Evolutionary conservation across 176 grass and related monocot genomes (phyloP).

Genomic region (Cymbopogon citratus): DNA sequence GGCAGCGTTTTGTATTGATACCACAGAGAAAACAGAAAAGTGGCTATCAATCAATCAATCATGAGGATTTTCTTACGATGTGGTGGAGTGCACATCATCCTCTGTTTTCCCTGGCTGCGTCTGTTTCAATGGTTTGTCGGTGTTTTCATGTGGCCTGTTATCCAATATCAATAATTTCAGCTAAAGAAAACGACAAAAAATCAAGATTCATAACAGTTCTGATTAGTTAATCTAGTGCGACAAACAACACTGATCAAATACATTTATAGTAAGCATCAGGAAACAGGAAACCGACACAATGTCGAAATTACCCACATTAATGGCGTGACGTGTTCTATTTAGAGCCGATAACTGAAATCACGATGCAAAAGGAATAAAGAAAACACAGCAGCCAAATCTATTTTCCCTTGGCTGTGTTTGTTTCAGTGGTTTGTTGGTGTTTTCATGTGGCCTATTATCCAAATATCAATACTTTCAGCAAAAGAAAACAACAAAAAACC

Average conservation of each 20-base stretch:
- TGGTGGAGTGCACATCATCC: slow-evolving; percentile 62
- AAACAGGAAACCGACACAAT: not conserved
- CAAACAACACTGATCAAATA: not conserved
- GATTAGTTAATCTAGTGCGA: not conserved
- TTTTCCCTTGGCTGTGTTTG: slow-evolving; percentile 29
- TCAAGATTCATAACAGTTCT: not conserved
- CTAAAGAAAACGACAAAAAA: slow-evolving; percentile 8
- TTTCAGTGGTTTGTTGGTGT: slow-evolving; percentile 29
- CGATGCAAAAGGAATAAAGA: too few relatives aligned
- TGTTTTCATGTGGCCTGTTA: slow-evolving; percentile 44
- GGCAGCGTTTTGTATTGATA: not conserved
- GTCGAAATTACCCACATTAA: not conserved
- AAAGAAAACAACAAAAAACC: slow-evolving; percentile 8
- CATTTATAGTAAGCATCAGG: not conserved
- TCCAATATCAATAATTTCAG: slow-evolving; percentile 25
- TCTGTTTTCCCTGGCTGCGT: slow-evolving; percentile 38
- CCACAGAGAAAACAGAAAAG: slow-evolving; percentile 11
- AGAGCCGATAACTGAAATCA: too few relatives aligned
- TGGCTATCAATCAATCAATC: not conserved
- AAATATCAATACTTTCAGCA: slow-evolving; percentile 24
- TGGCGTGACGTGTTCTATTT: too few relatives aligned
- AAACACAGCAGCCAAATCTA: too few relatives aligned
- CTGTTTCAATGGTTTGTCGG: slow-evolving; percentile 26
- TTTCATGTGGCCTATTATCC: slow-evolving; percentile 40
- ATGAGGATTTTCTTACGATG: slow-evolving; percentile 52